A percentile compares a stretch with the other conserved stretches of the same genome.
Evolutionary conservation across 2,329 filamentous ascomycete species (phyloP).

Genomic region (Cercospora citrullina): DNA sequence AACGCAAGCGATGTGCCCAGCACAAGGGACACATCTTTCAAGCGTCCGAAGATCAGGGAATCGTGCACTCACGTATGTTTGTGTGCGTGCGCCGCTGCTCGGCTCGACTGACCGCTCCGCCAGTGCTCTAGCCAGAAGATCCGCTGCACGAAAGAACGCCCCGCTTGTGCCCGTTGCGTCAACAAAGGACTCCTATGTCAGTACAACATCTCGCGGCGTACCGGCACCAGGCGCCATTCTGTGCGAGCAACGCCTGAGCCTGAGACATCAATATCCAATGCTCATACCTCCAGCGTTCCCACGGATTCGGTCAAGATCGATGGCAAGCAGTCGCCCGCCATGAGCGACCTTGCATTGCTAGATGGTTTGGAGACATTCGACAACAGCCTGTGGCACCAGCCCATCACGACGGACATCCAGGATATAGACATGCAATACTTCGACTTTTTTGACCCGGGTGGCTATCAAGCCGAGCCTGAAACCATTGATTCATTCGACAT

Average conservation of each 20-base stretch:
- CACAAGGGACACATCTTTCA: neutral
- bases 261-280: neutral
- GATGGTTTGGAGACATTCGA: neutral
- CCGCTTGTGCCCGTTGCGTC: constrained; percentile 11
- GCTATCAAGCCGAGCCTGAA: neutral
- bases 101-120: neutral
- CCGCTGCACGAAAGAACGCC: constrained; percentile 15
- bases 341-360: neutral
- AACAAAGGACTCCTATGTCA: constrained; percentile 9
- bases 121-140: constrained; percentile 14
- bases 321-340: neutral
- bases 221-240: constrained; percentile 6
- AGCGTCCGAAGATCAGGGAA: constrained; percentile 4
- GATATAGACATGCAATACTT: constrained; percentile 3
- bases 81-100: neutral
- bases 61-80: constrained; percentile 4
- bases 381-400: neutral
- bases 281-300: neutral
- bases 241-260: constrained; percentile 7
- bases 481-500: neutral
- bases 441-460: neutral
- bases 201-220: constrained; percentile 15
- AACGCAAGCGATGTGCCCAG: neutral
- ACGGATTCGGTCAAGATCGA: neutral
- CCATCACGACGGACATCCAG: neutral